Conservation (phyloP, 345 rosid species). For the Arabidopsis arenosa region DNA sequence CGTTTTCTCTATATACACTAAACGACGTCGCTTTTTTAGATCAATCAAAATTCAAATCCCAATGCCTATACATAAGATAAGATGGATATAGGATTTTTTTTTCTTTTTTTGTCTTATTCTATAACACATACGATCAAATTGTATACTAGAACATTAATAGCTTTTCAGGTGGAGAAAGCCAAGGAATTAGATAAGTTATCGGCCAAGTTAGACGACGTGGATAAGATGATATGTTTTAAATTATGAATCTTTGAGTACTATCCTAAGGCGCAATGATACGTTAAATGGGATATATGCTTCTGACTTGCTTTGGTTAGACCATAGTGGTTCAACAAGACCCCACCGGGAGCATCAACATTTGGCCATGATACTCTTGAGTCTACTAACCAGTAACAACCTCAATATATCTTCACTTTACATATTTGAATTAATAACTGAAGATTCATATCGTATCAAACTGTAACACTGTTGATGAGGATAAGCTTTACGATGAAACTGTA, state of each 20-base stretch:
- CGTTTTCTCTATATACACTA: not conserved
- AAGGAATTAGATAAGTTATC: too few relatives aligned
- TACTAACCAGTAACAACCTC: too few relatives aligned
- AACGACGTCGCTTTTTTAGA: slow-evolving; percentile 11
- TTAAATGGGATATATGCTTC: not conserved
- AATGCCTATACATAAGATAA: not conserved
- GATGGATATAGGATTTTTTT: too few relatives aligned
- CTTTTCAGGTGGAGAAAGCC: too few relatives aligned
- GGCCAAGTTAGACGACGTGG: too few relatives aligned
- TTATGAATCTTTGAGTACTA: not conserved
- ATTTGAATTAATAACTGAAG: not conserved
- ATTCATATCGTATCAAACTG: not conserved
- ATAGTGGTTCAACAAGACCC: slow-evolving; percentile 85
- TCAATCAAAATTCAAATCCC: slow-evolving; percentile 30
- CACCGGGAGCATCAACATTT: slow-evolving; percentile 98
- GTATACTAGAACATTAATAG: not conserved
- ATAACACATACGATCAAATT: not conserved
- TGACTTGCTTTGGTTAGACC: slow-evolving; percentile 96
- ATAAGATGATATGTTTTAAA: too few relatives aligned
- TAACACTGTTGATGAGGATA: not conserved
- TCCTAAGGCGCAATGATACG: not conserved
- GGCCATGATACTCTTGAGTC: slow-evolving; percentile 58
- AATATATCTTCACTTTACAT: too few relatives aligned
- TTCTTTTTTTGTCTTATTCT: not conserved
- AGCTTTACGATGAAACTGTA: not conserved